phyloP scores from a whole-genome alignment of 1,284 basidiomycete species.

The Ceratobasidium sp. region DNA sequence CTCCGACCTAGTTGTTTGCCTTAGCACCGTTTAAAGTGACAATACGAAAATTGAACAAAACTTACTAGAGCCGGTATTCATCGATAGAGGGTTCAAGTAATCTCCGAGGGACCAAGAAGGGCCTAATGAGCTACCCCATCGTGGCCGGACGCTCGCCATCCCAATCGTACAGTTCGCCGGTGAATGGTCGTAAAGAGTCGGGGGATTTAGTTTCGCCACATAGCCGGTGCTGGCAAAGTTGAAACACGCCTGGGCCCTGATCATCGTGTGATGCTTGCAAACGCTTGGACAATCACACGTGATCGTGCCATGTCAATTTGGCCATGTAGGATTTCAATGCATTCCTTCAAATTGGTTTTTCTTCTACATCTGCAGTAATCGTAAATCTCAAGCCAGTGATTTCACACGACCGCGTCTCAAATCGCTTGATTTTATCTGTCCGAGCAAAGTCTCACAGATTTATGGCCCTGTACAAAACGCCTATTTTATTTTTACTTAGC shows the following conservation, averaged over 20 bases:
- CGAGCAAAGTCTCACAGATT: too few species aligned
- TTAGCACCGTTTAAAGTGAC: not conserved
- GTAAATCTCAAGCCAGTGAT: not conserved
- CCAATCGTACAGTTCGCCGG: not conserved
- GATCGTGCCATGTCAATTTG: not conserved
- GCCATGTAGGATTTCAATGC: not conserved
- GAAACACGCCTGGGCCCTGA: slow-evolving; percentile 12
- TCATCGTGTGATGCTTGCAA: not conserved
- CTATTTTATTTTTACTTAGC: too few species aligned
- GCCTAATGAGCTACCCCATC: not conserved
- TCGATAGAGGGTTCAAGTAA: slow-evolving; percentile 27
- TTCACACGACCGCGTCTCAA: not conserved
- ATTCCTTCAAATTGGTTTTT: too few species aligned
- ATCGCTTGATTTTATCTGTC: not conserved
- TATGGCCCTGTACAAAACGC: too few species aligned
- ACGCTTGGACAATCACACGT: slow-evolving; percentile 18
- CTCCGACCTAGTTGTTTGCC: not conserved
- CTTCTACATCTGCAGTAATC: not conserved
- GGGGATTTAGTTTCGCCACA: slow-evolving; percentile 2
- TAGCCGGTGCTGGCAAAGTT: not conserved
- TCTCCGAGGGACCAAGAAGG: slow-evolving; percentile 19
- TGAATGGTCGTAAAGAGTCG: slow-evolving; percentile 6
- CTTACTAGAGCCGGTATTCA: slow-evolving; percentile 21
- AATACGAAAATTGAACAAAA: not conserved
- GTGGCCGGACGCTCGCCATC: not conserved